Conservation (phyloP, 305 asterid genomes). For the Fraxinus velutina region DNA sequence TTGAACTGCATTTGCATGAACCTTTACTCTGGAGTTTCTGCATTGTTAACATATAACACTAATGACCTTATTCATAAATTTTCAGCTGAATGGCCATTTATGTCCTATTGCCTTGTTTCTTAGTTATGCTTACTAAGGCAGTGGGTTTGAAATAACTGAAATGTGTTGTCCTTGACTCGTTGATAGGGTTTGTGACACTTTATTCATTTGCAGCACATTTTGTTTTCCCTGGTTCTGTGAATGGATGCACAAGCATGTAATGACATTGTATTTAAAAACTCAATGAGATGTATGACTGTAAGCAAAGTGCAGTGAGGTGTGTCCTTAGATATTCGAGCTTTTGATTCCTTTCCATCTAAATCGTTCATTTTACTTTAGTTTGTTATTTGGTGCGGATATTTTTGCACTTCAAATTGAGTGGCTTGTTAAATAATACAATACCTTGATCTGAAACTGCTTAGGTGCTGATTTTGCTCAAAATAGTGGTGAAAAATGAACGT, state of each 20-base stretch:
- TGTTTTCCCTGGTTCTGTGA: not conserved
- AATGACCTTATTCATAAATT: not conserved
- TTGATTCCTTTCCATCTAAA: not conserved
- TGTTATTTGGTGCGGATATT: not conserved
- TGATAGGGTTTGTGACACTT: not conserved
- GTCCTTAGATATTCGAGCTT: not conserved
- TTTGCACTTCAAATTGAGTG: not conserved
- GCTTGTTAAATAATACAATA: not conserved
- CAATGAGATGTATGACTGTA: not conserved
- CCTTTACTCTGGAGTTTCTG: not conserved
- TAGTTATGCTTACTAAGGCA: not conserved
- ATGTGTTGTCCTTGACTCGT: not conserved
- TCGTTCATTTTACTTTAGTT: not conserved
- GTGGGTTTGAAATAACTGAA: not conserved
- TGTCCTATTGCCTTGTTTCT: slow-evolving; percentile 9
- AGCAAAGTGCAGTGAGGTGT: not conserved
- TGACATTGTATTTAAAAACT: not conserved
- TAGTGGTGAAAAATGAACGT: not conserved
- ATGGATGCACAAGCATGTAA: slow-evolving; percentile 3
- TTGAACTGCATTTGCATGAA: not conserved
- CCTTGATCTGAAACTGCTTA: not conserved
- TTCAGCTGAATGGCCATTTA: not conserved
- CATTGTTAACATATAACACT: not conserved
- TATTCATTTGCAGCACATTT: not conserved
- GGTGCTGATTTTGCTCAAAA: not conserved